Evolutionary conservation across 2,329 filamentous ascomycete genomes (phyloP), one percentile per base, ranked within the genome.

Genomic region (Byssothecium circinans): DNA sequence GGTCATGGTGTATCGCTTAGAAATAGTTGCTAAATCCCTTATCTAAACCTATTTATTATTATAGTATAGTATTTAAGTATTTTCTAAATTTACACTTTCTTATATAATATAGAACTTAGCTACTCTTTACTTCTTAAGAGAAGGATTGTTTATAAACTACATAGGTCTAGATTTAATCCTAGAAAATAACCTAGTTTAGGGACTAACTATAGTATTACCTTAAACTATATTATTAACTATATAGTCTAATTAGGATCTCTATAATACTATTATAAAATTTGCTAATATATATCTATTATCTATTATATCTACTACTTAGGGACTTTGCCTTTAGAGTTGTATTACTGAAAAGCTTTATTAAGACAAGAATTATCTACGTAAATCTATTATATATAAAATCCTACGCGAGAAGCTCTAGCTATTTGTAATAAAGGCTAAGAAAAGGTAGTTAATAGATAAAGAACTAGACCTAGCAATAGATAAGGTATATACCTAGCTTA

Each of bases 371-470:
- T 47, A 18, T 17, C 29, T 42, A 38, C 25, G 27, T 36, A 47
- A 47, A 42, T 38, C 33, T 37, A 42, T 47, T 47, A 19, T 38
- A 8, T 17, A 47, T 22, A 42, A 47, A 47, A 38, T 37, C 32
- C 32, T 47, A 43, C 19, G 29, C 15, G 17, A 43, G 37, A 42
- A 43, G 7, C 38, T 42, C 30, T 22, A 42, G 38, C 45, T 22
- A 29, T 29, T 42, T 29, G 27, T 36, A 47, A 37, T 43, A 37
- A 42, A 47, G 29, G 38, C 45, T 19, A 22, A 47, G 18, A 30
- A 43, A 8, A 43, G 20, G n/a, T 14, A 36, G 29, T 18, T 15
- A 5, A 38, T 19, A 37, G 27, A 29, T 12, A 38, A 42, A 36
- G 39, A 41, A 42, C 33, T 47, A 10, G 18, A 38, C 39, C 11